Conservation (phyloP, 2,329 filamentous ascomycete species). For the Exophiala aquamarina region DNA sequence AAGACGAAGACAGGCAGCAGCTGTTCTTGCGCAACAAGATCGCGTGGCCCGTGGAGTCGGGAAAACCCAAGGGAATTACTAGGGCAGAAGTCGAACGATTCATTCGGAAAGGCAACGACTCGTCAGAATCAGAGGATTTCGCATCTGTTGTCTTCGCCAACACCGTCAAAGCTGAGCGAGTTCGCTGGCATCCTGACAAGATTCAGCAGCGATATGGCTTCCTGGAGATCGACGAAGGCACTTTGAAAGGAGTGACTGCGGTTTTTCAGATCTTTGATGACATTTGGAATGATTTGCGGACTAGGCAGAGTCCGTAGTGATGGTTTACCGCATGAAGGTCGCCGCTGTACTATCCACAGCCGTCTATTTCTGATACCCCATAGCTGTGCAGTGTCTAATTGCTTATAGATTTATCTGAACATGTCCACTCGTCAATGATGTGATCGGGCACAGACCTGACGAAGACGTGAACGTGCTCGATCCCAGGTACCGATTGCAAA, state of each 20-base stretch:
- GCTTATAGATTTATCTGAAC: constrained; percentile 28
- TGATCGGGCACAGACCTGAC: constrained; percentile 48
- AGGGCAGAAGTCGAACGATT: constrained; percentile 67
- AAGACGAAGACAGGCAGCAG: constrained; percentile 18
- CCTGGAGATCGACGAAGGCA: constrained; percentile 70
- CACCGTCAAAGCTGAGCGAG: constrained; percentile 76
- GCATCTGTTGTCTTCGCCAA: constrained; percentile 40
- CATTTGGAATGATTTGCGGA: constrained; percentile 61
- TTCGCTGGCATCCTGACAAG: constrained; percentile 97
- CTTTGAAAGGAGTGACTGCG: constrained; percentile 78
- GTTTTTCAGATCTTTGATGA: constrained; percentile 89
- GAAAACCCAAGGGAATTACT: constrained; percentile 56
- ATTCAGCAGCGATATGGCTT: constrained; percentile 83
- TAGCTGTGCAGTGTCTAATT: constrained; percentile 2
- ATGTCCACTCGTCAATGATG: constrained; percentile 46
- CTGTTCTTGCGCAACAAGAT: constrained; percentile 45
- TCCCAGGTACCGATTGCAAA: constrained; percentile 59
- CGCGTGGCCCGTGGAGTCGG: constrained; percentile 73
- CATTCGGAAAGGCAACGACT: constrained; percentile 49
- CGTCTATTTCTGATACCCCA: no score
- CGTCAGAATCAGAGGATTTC: constrained; percentile 17
- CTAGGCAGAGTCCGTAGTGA: neutral
- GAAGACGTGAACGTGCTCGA: constrained; percentile 60
- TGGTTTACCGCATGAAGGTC: neutral
- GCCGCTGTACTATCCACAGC: neutral